These are phyloP conservation scores for Flaveria bidentis DNA, from an alignment of 129 eudicot species.

Conservation along the genomic window DNA sequence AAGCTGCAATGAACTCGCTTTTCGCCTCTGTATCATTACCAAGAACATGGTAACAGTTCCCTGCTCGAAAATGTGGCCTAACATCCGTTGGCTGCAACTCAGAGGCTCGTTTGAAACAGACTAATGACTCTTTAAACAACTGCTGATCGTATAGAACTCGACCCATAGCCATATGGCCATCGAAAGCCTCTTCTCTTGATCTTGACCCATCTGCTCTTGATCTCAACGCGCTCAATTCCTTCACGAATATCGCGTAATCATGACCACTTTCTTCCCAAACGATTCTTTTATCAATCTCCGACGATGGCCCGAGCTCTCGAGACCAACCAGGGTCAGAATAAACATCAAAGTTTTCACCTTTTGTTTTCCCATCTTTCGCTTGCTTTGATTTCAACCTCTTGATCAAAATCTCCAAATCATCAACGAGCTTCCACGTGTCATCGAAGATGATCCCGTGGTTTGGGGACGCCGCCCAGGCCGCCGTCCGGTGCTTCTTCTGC, in stretches of 20 bases:
- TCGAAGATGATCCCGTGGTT: slow-evolving; percentile 89
- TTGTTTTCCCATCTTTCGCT: slow-evolving; percentile 56
- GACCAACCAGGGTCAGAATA: slow-evolving; percentile 97
- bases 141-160: slow-evolving; percentile 74
- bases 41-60: slow-evolving; percentile 81
- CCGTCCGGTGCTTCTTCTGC: slow-evolving; percentile 64
- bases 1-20: slow-evolving; percentile 70
- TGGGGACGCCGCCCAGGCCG: slow-evolving; percentile 92
- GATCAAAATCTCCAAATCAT: slow-evolving; percentile 80
- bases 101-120: slow-evolving; percentile 81
- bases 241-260: slow-evolving; percentile 65
- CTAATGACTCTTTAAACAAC: slow-evolving; percentile 72
- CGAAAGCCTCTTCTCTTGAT: slow-evolving; percentile 86
- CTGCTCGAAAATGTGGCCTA: slow-evolving; percentile 89
- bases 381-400: slow-evolving; percentile 67
- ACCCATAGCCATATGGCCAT: slow-evolving; percentile 97
- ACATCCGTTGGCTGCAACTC: slow-evolving; percentile 89
- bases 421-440: slow-evolving; percentile 90
- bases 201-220: slow-evolving; percentile 80
- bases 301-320: slow-evolving; percentile 74
- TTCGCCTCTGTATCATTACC: slow-evolving; percentile 67
- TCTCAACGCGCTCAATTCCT: slow-evolving; percentile 82
- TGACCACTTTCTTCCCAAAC: slow-evolving; percentile 79
- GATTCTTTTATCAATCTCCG: slow-evolving; percentile 71
- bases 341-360: slow-evolving; percentile 65